Evolutionary conservation across 768 basidiomycete species (phyloP).

Genomic region (Amanita pseudoporphyria): DNA sequence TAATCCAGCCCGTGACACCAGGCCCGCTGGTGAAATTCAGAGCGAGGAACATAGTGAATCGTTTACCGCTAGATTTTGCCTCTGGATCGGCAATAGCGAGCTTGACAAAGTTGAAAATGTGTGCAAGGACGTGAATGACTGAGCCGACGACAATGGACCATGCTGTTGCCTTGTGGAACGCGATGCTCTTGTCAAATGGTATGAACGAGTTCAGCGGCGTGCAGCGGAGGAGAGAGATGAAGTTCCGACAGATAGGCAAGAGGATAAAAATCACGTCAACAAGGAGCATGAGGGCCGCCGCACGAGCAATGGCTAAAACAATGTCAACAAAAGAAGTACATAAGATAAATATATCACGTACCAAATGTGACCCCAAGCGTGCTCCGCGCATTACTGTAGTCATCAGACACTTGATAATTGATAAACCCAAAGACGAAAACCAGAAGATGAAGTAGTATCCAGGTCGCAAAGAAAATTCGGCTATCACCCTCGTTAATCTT

Average conservation of each 20-base stretch:
- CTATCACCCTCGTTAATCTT: constrained; percentile 90
- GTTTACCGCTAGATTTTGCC: constrained; percentile 43
- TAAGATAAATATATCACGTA: constrained; percentile 33
- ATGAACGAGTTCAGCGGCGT: constrained; percentile 81
- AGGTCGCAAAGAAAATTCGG: constrained; percentile 69
- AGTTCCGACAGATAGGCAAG: constrained; percentile 91
- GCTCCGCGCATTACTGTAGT: constrained; percentile 51
- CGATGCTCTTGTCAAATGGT: constrained; percentile 90
- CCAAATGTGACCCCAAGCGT: constrained; percentile 74
- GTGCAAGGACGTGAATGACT: constrained; percentile 68
- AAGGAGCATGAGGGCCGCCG: constrained; percentile 84
- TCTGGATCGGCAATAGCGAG: constrained; percentile 48
- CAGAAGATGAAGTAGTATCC: constrained; percentile 73
- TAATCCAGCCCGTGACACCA: constrained; percentile 80
- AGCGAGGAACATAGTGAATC: constrained; percentile 58
- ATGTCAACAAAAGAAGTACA: constrained; percentile 26
- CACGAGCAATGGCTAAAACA: constrained; percentile 67
- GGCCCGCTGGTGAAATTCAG: constrained; percentile 83
- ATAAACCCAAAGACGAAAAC: constrained; percentile 71
- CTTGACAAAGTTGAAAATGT: constrained; percentile 77
- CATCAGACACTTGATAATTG: constrained; percentile 76
- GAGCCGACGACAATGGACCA: constrained; percentile 83
- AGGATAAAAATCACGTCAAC: constrained; percentile 91
- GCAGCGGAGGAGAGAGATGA: constrained; percentile 80
- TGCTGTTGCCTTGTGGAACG: constrained; percentile 83